These are phyloP conservation scores for Xylariales sp. DNA, from an alignment of 2,329 filamentous ascomycete species.

Conservation along the genomic window DNA sequence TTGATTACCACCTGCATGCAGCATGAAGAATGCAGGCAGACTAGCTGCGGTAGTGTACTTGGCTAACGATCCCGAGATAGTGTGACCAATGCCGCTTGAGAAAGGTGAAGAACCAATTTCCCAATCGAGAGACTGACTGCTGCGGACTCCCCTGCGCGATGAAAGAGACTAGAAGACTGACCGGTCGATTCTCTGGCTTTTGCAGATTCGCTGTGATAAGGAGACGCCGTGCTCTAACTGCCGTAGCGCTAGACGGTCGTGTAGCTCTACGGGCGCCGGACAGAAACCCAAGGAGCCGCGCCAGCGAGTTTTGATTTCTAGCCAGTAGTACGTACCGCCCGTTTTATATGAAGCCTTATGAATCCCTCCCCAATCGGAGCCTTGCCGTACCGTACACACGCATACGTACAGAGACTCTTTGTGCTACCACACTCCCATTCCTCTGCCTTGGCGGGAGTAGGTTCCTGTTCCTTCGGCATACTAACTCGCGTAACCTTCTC, in stretches of 20 bases:
- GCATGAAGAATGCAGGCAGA: background rate
- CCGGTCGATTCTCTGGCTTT: background rate
- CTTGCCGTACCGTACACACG: background rate
- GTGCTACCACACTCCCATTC: background rate
- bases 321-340: conserved; percentile 64
- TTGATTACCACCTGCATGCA: conserved; percentile 7
- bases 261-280: conserved; percentile 65
- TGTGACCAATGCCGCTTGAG: conserved; percentile 55
- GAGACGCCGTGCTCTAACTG: conserved; percentile 69
- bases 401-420: too few species aligned
- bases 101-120: conserved; percentile 47
- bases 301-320: conserved; percentile 69
- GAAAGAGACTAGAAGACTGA: conserved; percentile 6
- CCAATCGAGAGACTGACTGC: background rate
- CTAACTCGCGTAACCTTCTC: background rate
- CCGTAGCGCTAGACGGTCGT: conserved; percentile 62
- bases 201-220: conserved; percentile 69
- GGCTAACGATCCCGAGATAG: conserved; percentile 54
- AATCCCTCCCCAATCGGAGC: background rate
- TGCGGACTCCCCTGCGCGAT: conserved; percentile 13
- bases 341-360: background rate
- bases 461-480: conserved; percentile 2
- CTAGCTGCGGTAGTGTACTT: conserved; percentile 32
- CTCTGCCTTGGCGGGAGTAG: too few species aligned
- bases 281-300: conserved; percentile 66